Percentiles rank a stretch among this genome's conserved stretches.
These are phyloP conservation scores for Lodderomyces metapsilosis DNA, from an alignment of 1,139 yeast species.

Conservation along the genomic window DNA sequence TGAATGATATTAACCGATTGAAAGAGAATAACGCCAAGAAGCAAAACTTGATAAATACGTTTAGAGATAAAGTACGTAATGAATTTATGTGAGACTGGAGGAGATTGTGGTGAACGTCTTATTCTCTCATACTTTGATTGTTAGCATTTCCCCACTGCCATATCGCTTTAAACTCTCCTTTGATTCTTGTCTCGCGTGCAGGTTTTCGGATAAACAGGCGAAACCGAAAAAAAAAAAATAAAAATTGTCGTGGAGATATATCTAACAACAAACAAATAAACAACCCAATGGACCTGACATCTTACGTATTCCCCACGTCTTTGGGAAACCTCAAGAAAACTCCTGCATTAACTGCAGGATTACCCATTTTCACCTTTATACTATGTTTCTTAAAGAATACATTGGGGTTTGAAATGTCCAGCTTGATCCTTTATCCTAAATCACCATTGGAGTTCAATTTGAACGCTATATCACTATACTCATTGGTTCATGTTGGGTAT, in stretches of 20 bases:
- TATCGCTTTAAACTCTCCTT: too few species aligned
- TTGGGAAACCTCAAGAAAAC: slow-evolving; percentile 6
- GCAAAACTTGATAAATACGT: slow-evolving; percentile 22
- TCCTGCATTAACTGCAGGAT: slow-evolving; percentile 71
- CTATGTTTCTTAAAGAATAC: slow-evolving; percentile 26
- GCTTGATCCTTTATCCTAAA: slow-evolving; percentile 44
- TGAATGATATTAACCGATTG: slow-evolving; percentile 26
- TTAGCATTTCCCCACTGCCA: too few species aligned
- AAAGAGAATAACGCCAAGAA: slow-evolving; percentile 26
- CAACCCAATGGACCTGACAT: not conserved
- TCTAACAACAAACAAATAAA: too few species aligned
- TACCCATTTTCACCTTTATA: slow-evolving; percentile 51
- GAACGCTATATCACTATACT: slow-evolving; percentile 70
- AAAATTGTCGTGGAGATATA: too few species aligned
- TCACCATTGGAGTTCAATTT: slow-evolving; percentile 58
- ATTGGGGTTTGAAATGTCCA: slow-evolving; percentile 24
- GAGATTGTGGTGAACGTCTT: slow-evolving; percentile 3
- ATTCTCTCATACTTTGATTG: too few species aligned
- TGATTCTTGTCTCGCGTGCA: too few species aligned
- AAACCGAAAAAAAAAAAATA: too few species aligned
- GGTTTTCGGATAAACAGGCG: too few species aligned
- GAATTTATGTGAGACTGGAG: slow-evolving; percentile 7
- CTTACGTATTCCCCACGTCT: not conserved
- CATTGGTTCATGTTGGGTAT: slow-evolving; percentile 62
- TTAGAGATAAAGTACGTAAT: slow-evolving; percentile 17